Evolutionary conservation across 179 eudicot species (phyloP).

Genomic region (Camellia oleifera): DNA sequence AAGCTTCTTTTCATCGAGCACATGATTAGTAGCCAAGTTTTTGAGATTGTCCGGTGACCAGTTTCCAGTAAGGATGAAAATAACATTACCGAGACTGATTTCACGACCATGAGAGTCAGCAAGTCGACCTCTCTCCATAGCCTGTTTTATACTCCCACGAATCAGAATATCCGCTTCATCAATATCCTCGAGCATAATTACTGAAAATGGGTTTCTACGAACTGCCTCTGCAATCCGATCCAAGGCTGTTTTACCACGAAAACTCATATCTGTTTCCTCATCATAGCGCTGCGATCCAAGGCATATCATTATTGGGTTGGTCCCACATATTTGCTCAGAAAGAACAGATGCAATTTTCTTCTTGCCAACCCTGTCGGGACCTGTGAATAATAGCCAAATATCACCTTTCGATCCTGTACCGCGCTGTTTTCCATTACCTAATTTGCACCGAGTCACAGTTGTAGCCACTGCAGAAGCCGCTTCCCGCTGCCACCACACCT

Average conservation of each 20-base stretch:
- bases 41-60: constrained; percentile 44
- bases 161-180: constrained; percentile 75
- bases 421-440: constrained; percentile 56
- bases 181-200: constrained; percentile 76
- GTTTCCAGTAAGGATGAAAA: constrained; percentile 64
- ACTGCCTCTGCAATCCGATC: constrained; percentile 86
- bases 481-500: constrained; percentile 83
- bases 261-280: constrained; percentile 46
- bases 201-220: constrained; percentile 70
- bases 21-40: constrained; percentile 17
- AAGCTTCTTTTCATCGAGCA: constrained; percentile 57
- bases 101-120: constrained; percentile 90
- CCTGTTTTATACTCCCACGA: constrained; percentile 67
- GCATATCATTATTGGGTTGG: constrained; percentile 46
- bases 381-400: constrained; percentile 75
- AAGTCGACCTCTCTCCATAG: constrained; percentile 85
- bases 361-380: constrained; percentile 79
- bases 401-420: constrained; percentile 65
- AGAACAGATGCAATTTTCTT: constrained; percentile 81
- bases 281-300: constrained; percentile 69
- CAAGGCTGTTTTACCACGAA: constrained; percentile 78
- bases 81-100: constrained; percentile 77
- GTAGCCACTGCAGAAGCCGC: constrained; percentile 84
- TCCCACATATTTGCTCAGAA: constrained; percentile 56
- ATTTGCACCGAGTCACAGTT: constrained; percentile 60